Evolutionary conservation across 1,284 basidiomycete genomes (phyloP), one percentile per base, ranked within the genome.

Genomic region (Mycena sp.): DNA sequence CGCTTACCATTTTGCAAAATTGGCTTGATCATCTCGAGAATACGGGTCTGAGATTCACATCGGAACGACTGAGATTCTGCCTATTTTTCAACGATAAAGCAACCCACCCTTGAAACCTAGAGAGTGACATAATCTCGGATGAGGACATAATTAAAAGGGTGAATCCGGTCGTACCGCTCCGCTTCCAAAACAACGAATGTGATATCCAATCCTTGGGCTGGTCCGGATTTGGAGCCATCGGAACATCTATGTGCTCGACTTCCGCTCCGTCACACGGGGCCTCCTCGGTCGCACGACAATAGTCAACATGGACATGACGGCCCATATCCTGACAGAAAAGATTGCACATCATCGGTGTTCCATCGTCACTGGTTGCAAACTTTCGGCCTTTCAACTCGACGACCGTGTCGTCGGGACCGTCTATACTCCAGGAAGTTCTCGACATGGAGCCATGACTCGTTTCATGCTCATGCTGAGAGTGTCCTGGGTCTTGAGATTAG

Each of bases 401-500:
- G 2, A 80, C 77, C 0, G 80, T 81, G 11, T 82, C 84, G 25
- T 89, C 86, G 0, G 83, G 81, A 0, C 85, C 86, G 61, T 89
- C 88, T 2, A 91, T 76, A 0, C 84, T 81, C 90, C 90, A 91
- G 37, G 82, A 81, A 0, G 86, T 86, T 62, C 78, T 81, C 0
- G 87, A 86, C 90, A 91, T 91, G 1, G 88, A 90, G 2, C 89
- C 90, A 72, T 91, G 89, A 39, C 84, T 83, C 0, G 90, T 91
- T 46, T 91, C 88, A 66, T 91, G 89, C 55, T 88, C 86, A 69
- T 84, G 82, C 72, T 91, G 89, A 0, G 86, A 67, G 73, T 91
- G 90, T 0, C 87, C 90, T 91, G 70, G 64, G 44, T 22, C 30
- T 56, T 41, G 16, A 72, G n/a, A 2, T 65, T 20, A 60, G 25